Base-by-base conservation (phyloP, 306 rosid genomes). In the Glycine latifolia region DNA sequence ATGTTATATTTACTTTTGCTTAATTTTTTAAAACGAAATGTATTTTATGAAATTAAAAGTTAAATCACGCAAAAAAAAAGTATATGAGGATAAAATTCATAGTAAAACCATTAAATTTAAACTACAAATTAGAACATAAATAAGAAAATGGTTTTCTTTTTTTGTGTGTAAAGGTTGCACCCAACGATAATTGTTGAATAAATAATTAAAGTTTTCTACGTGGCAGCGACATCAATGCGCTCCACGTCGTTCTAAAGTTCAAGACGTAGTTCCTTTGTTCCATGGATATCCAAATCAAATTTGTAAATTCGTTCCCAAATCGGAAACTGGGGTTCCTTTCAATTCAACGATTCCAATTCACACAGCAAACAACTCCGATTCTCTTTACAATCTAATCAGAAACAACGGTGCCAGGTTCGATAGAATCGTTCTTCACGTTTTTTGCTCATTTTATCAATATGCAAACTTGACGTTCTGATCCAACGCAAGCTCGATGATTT, bases 331-430 rank as follows among this genome's bases (percentile, higher is more conserved):
- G 35, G 67, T 79, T 76, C 20, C 73, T 26, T 55, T 35, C 3
- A 8, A 6, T 55, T 35, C 3, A 8, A 6, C 47, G n/a, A 75
- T 43, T 85, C 77, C 85, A 33, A 66, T 41, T 63, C 71, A 5
- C 74, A 43, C 31, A 44, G 8, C 77, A 46, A 81, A 3, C 76
- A 81, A 46, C 76, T 66, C 49, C 70, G 61, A n/a, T 67, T 68
- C 71, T 17, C 33, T 58, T 37, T 0, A 17, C 82, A 79, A 55
- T 76, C 52, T 73, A 37, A 39, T 16, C 46, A 15, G 43, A 41
- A 59, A 10, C 80, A 50, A 17, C 79, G 13, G 4, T 6, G 43
- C 62, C 83, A 76, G 90, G 94, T 88, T 78, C 73, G 86, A 75
- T 82, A 76, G 1, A 44, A 63, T 67, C 71, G 6, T 47, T 73